Conservation (phyloP, 2,329 filamentous ascomycete genomes). For the Chrysoporthe cubensis region DNA sequence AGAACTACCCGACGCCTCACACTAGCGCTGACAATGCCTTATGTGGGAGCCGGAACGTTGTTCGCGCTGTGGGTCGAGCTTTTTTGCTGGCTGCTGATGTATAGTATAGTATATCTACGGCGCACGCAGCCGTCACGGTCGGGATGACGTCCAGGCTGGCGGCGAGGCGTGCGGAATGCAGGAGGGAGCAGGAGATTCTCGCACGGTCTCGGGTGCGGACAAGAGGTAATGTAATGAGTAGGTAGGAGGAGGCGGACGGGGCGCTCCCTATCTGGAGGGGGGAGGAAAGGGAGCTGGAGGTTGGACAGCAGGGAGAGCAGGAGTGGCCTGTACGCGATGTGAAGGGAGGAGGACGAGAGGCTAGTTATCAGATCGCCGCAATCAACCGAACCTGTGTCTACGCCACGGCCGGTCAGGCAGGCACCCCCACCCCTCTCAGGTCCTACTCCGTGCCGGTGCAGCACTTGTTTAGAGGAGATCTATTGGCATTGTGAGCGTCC, state of each 20-base stretch:
- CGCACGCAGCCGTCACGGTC: not conserved
- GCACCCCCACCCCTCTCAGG: not conserved
- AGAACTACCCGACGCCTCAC: conserved; percentile 12
- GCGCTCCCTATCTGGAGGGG: conserved; percentile 4
- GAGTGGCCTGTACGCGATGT: conserved; percentile 1
- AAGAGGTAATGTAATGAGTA: no score
- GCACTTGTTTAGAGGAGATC: conserved; percentile 6
- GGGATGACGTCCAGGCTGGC: not conserved
- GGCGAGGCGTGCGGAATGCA: not conserved
- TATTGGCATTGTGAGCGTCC: conserved; percentile 23
- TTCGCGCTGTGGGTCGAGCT: not conserved
- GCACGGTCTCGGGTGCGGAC: not conserved
- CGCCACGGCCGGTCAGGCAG: conserved; percentile 4
- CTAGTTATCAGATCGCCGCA: conserved; percentile 19
- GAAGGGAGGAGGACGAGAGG: conserved; percentile 15
- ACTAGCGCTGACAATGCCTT: conserved; percentile 13
- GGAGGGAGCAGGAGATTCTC: not conserved
- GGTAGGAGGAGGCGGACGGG: no score
- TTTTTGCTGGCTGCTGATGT: conserved; percentile 2
- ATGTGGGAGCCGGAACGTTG: not conserved
- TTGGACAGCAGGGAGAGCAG: conserved; percentile 12
- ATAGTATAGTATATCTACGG: conserved; percentile 10
- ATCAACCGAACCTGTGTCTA: conserved; percentile 1
- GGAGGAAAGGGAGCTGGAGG: not conserved
- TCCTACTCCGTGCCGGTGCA: not conserved